These are phyloP conservation scores for Zoysia pacifica DNA, from an alignment of 176 grass and related monocot genomes.

Conservation along the genomic window DNA sequence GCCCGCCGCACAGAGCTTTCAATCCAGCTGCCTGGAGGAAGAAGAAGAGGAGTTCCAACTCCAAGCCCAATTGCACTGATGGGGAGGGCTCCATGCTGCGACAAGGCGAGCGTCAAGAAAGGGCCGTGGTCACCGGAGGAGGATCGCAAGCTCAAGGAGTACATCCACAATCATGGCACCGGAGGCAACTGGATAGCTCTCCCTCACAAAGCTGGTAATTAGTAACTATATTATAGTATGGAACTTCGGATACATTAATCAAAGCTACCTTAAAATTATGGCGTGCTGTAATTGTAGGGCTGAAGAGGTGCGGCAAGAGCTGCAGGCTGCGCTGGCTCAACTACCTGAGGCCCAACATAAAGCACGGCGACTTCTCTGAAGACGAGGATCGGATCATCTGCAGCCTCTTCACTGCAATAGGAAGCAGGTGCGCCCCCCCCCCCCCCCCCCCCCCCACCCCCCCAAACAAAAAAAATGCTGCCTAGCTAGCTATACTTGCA, in stretches of 20 bases:
- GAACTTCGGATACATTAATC: not conserved
- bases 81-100: constrained; percentile 83
- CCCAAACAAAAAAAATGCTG: too few relatives aligned
- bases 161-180: constrained; percentile 69
- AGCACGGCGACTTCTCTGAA: constrained; percentile 23
- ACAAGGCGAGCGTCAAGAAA: constrained; percentile 81
- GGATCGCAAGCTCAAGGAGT: constrained; percentile 72
- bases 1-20: too few relatives aligned
- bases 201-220: constrained; percentile 26
- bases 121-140: constrained; percentile 86
- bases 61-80: not conserved
- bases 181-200: constrained; percentile 71
- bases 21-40: not conserved
- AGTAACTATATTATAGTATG: too few relatives aligned
- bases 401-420: constrained; percentile 63
- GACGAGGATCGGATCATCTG: constrained; percentile 38
- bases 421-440: constrained; percentile 45
- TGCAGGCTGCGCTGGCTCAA: constrained; percentile 86
- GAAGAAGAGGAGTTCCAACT: not conserved
- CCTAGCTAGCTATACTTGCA: too few relatives aligned
- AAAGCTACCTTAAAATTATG: not conserved
- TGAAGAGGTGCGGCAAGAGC: constrained; percentile 81
- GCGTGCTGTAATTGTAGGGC: constrained; percentile 36
- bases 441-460: too few relatives aligned
- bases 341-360: constrained; percentile 38